Conservation (phyloP, 1,139 yeast species). For the Candida sanyaensis region DNA sequence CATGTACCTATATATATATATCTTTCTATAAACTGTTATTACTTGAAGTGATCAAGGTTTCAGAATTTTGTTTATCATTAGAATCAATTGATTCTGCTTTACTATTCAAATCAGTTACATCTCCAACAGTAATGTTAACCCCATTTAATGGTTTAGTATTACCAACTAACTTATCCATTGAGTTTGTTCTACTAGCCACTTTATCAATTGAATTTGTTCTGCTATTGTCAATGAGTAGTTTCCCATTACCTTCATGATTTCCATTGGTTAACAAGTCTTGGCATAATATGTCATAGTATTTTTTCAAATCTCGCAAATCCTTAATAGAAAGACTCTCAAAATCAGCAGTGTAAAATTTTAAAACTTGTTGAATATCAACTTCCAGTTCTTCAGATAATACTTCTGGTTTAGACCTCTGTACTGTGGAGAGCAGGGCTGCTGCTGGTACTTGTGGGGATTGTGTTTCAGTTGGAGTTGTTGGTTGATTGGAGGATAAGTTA, state of each 20-base stretch:
- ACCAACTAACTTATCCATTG: constrained; percentile 10
- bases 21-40: constrained; percentile 11
- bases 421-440: constrained; percentile 1
- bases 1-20: neutral
- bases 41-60: constrained; percentile 5
- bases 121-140: neutral
- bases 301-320: constrained; percentile 36
- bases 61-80: constrained; percentile 7
- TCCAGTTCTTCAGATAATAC: constrained; percentile 16
- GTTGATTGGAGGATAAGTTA: constrained; percentile 22
- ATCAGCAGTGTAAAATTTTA: constrained; percentile 33
- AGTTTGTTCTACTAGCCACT: constrained; percentile 9
- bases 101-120: constrained; percentile 9
- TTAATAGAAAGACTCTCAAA: constrained; percentile 39
- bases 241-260: constrained; percentile 7
- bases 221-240: constrained; percentile 8
- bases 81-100: constrained; percentile 16
- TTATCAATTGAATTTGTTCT: constrained; percentile 10
- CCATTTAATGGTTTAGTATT: neutral
- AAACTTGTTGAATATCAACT: constrained; percentile 24
- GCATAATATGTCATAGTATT: constrained; percentile 42
- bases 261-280: constrained; percentile 9
- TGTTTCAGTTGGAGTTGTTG: constrained; percentile 1
- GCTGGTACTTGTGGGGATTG: neutral
- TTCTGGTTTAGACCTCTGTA: constrained; percentile 5